These are phyloP conservation scores for Pestalotiopsis sp. DNA, from an alignment of 2,329 filamentous ascomycete species.

Conservation along the genomic window DNA sequence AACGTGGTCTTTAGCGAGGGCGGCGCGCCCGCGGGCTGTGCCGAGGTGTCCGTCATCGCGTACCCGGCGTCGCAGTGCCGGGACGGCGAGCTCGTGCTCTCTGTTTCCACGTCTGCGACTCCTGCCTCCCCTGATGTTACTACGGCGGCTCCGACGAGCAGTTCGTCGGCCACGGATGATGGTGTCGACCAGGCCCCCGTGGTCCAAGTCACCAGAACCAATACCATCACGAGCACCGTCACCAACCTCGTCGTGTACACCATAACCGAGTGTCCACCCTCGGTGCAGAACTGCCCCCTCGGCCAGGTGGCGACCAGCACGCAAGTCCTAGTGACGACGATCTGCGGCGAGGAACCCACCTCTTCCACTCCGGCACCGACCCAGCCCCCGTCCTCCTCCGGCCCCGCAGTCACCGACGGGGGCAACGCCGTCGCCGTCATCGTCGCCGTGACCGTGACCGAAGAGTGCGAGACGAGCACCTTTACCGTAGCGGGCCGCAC, in stretches of 20 bases:
- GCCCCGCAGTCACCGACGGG: not conserved
- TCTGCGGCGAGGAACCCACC: constrained; percentile 19
- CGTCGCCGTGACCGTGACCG: constrained; percentile 14
- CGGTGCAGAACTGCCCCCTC: constrained; percentile 12
- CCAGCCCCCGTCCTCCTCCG: not conserved
- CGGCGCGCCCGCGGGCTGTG: constrained; percentile 14
- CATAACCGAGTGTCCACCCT: constrained; percentile 16
- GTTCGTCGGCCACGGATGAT: not conserved
- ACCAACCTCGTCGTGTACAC: constrained; percentile 26
- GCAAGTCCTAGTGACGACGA: constrained; percentile 25
- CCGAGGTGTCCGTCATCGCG: not conserved
- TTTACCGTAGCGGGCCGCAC: constrained; percentile 17
- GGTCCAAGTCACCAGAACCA: constrained; percentile 12
- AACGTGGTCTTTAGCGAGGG: constrained; percentile 13
- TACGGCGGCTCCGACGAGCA: not conserved
- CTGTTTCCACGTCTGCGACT: not conserved
- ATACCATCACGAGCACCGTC: constrained; percentile 25
- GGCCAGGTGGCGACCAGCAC: constrained; percentile 21
- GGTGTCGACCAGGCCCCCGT: not conserved
- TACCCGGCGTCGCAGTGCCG: not conserved
- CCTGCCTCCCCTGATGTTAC: not conserved
- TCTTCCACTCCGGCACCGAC: constrained; percentile 3
- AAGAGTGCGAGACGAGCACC: constrained; percentile 21
- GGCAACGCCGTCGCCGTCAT: not conserved
- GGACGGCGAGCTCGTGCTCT: constrained; percentile 1